Conservation (phyloP, 78 protist species). For the Tieghemostelium lacteum region DNA sequence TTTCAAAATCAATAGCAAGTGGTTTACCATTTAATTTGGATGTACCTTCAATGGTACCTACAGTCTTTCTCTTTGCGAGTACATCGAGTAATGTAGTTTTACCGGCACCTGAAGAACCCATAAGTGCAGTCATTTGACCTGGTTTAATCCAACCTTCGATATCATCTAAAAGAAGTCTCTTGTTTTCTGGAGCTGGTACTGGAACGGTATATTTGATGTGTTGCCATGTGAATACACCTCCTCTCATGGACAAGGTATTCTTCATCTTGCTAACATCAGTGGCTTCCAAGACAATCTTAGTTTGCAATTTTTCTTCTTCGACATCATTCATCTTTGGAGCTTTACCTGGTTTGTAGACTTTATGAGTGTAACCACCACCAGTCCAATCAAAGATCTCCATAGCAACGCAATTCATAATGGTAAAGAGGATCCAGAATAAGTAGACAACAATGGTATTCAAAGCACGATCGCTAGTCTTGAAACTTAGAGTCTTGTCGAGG, state of each 20-base stretch:
- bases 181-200: conserved; percentile 27
- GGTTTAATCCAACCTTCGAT: conserved; percentile 73
- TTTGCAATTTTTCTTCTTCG: conserved; percentile 60
- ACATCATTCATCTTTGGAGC: conserved; percentile 75
- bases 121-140: conserved; percentile 84
- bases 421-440: conserved; percentile 47
- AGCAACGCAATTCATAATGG: conserved; percentile 38
- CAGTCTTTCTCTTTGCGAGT: conserved; percentile 86
- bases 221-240: conserved; percentile 72
- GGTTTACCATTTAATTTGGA: conserved; percentile 84
- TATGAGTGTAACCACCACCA: conserved; percentile 75
- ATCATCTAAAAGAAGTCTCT: conserved; percentile 36
- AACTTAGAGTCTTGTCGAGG: neutral
- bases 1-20: conserved; percentile 66
- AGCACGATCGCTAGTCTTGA: conserved; percentile 10
- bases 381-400: conserved; percentile 67
- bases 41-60: conserved; percentile 80
- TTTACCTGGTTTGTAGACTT: conserved; percentile 68
- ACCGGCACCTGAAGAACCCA: conserved; percentile 87
- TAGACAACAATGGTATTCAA: conserved; percentile 15
- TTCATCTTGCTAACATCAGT: conserved; percentile 72
- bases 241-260: conserved; percentile 32
- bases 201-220: conserved; percentile 71
- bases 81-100: conserved; percentile 91
- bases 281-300: conserved; percentile 69